A percentile compares a stretch with the other conserved stretches of the same genome.
Evolutionary conservation across 2,329 filamentous ascomycete species (phyloP).

Genomic region (Pleoardoris graminearum): DNA sequence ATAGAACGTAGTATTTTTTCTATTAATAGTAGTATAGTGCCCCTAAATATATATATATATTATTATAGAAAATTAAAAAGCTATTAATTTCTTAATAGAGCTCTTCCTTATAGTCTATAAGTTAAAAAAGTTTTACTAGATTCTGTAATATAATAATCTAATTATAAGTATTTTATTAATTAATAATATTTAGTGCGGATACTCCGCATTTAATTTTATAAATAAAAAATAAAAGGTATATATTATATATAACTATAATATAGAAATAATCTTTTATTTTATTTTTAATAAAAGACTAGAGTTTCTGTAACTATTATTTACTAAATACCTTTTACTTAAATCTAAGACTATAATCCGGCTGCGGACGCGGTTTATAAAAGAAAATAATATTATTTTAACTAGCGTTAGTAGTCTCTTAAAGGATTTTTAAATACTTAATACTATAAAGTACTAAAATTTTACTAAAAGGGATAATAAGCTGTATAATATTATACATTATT

Average conservation of each 20-base stretch:
- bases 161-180: constrained; percentile 28
- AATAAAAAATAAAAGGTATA: constrained; percentile 57
- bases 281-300: constrained; percentile 28
- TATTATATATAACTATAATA: constrained; percentile 52
- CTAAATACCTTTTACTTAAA: constrained; percentile 21
- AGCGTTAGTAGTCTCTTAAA: constrained; percentile 22
- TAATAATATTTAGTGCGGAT: constrained; percentile 35
- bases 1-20: constrained; percentile 16
- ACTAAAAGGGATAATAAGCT: constrained; percentile 15
- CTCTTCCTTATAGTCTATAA: constrained; percentile 20
- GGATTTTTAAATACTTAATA: constrained; percentile 16
- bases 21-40: constrained; percentile 21
- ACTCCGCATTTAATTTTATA: constrained; percentile 54
- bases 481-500: constrained; percentile 19
- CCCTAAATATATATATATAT: constrained; percentile 19
- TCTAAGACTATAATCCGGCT: constrained; percentile 20
- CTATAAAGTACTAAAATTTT: too few relatives aligned
- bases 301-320: constrained; percentile 15
- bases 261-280: constrained; percentile 40
- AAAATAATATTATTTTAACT: constrained; percentile 18
- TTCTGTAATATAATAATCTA: constrained; percentile 16
- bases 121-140: constrained; percentile 17
- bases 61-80: constrained; percentile 25
- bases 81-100: constrained; percentile 20
- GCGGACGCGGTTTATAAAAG: constrained; percentile 13